phyloP scores from a whole-genome alignment of 305 asterid genomes.

The Fraxinus sp. region DNA sequence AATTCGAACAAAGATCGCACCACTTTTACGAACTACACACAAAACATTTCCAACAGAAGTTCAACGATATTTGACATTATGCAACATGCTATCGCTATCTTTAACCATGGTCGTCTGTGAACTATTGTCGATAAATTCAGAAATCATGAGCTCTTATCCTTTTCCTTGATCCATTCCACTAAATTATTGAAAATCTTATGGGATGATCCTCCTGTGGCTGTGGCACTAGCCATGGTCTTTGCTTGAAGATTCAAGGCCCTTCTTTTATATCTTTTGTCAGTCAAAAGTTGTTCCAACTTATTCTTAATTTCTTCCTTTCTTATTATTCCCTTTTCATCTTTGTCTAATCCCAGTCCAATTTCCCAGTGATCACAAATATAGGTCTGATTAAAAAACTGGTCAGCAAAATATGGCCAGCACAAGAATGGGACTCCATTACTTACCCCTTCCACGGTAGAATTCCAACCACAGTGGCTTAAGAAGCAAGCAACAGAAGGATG shows the following conservation, averaged over 20 bases:
- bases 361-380: conserved; percentile 58
- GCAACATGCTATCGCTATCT: background rate
- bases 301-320: conserved; percentile 36
- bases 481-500: conserved; percentile 66
- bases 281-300: conserved; percentile 41
- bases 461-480: conserved; percentile 75
- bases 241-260: conserved; percentile 46
- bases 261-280: conserved; percentile 30
- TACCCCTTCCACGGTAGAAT: conserved; percentile 53
- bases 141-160: background rate
- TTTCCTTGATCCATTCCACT: conserved; percentile 48
- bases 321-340: conserved; percentile 46
- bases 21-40: background rate
- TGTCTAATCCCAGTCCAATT: conserved; percentile 45
- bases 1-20: background rate
- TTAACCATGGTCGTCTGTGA: background rate
- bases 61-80: background rate
- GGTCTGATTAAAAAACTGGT: conserved; percentile 47
- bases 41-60: background rate
- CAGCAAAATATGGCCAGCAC: conserved; percentile 75
- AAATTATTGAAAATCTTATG: conserved; percentile 34
- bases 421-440: conserved; percentile 59
- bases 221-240: conserved; percentile 26
- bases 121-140: background rate
- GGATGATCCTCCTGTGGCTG: conserved; percentile 32